Evolutionary conservation across 352 stramenopile species (phyloP), one percentile per base, ranked within the genome.

Genomic region (Globisporangium cylindrosporum): DNA sequence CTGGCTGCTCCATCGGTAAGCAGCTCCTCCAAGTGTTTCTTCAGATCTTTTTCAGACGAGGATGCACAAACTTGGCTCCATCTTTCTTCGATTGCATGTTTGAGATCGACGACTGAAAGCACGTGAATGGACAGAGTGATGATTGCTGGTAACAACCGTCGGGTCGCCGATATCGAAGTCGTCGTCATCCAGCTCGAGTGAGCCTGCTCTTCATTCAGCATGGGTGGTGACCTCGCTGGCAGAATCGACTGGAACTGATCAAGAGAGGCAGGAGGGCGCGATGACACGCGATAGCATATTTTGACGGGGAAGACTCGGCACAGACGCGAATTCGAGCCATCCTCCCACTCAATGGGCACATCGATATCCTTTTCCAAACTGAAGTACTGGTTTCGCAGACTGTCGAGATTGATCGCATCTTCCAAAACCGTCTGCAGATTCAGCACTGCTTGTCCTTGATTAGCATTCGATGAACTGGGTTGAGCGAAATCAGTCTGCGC

Each of bases 401-500:
- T n/a, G 8, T 29, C 10, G 24, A 24, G 2, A 22, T 34, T 34
- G 6, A 25, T 9, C 46, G 18, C n/a, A 24, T 36, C 20, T 5
- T 24, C 9, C 1, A 51, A 61, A 20, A 22, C 55, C n/a, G 1
- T 32, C 34, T 67, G 55, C 12, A 81, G 53, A 62, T 78, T 64
- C 22, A 81, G 54, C 36, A 43, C 34, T n/a, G 74, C 74, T 22
- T 79, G 66, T 29, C 75, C 72, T 36, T 62, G 56, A 2, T 54
- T 56, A 5, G 56, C 64, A 51, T 67, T 54, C 22, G 62, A 64
- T 8, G 64, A 70, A 15, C 70, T 70, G 7, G 57, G 43, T 25
- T 60, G 57, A 56, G 71, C 55, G 25, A 79, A 77, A 27, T 74
- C 70, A 51, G 67, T 73, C 66, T 80, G 67, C 9, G 68, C 64